Percentiles rank a stretch among this genome's conserved stretches.
Evolutionary conservation across 2,329 filamentous ascomycete genomes (phyloP).

Genomic region (Bertia moriformis): DNA sequence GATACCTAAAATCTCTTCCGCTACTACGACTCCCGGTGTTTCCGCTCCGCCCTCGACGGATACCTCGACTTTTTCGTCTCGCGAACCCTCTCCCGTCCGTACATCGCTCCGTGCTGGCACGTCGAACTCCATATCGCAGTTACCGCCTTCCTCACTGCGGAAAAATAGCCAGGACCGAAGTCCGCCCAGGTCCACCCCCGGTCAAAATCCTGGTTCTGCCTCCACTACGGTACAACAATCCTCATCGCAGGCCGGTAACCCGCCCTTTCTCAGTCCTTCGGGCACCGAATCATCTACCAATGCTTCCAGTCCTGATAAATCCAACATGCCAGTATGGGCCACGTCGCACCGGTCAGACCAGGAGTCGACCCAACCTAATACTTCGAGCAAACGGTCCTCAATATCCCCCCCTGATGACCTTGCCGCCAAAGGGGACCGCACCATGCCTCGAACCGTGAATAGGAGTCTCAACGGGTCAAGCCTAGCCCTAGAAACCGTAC

Average conservation of each 20-base stretch:
- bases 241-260: not conserved
- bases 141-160: not conserved
- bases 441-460: not conserved
- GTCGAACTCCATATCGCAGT: not conserved
- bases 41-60: not conserved
- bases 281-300: not conserved
- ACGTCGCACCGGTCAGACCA: not conserved
- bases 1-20: not conserved
- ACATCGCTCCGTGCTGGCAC: not conserved
- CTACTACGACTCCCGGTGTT: too few species aligned
- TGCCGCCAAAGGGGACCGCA: not conserved
- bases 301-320: slow-evolving; percentile 1
- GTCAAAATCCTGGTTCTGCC: too few species aligned
- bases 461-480: not conserved
- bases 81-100: slow-evolving; percentile 1
- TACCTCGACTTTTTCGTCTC: not conserved
- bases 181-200: not conserved
- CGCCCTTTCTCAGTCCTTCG: not conserved
- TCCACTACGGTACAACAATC: not conserved
- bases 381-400: not conserved
- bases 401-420: not conserved
- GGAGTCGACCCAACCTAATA: not conserved
- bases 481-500: not conserved
- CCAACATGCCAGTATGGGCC: not conserved
- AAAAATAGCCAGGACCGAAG: not conserved